phyloP scores from a whole-genome alignment of 352 stramenopile species.

The Globisporangium uncinulatum region DNA sequence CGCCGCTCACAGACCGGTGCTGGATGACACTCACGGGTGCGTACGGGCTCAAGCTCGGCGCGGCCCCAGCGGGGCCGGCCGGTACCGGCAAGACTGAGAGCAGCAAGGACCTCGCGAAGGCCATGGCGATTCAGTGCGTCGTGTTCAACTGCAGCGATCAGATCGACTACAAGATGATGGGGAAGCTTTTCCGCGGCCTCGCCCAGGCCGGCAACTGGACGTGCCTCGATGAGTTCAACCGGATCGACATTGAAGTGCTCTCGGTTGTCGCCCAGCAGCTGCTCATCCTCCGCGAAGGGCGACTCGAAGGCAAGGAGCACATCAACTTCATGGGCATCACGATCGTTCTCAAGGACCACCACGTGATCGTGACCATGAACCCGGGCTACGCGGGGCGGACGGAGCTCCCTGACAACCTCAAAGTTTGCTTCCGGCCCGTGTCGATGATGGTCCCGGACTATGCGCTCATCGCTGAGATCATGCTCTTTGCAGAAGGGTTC shows the following conservation, averaged over 20 bases:
- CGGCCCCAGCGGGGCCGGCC: constrained; percentile 90
- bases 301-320: constrained; percentile 79
- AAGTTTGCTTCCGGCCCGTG: constrained; percentile 93
- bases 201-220: constrained; percentile 88
- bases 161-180: constrained; percentile 97
- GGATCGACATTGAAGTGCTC: constrained; percentile 93
- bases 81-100: constrained; percentile 96
- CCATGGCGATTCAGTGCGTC: constrained; percentile 92
- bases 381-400: constrained; percentile 94
- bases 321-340: constrained; percentile 97
- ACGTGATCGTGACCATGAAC: constrained; percentile 98
- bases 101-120: constrained; percentile 94
- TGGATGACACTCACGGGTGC: constrained; percentile 95
- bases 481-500: constrained; percentile 96
- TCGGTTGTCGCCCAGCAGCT: constrained; percentile 92
- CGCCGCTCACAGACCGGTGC: constrained; percentile 90
- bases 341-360: constrained; percentile 94
- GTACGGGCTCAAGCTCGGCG: constrained; percentile 91
- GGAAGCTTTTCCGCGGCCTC: constrained; percentile 92
- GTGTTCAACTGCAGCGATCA: constrained; percentile 96
- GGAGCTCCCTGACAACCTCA: constrained; percentile 96
- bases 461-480: constrained; percentile 95
- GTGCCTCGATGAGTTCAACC: constrained; percentile 94
- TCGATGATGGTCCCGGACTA: constrained; percentile 97
- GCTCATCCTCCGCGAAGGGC: constrained; percentile 66